Evolutionary conservation across 345 rosid genomes (phyloP), one percentile per base, ranked within the genome.

Genomic region (Acer negundo): DNA sequence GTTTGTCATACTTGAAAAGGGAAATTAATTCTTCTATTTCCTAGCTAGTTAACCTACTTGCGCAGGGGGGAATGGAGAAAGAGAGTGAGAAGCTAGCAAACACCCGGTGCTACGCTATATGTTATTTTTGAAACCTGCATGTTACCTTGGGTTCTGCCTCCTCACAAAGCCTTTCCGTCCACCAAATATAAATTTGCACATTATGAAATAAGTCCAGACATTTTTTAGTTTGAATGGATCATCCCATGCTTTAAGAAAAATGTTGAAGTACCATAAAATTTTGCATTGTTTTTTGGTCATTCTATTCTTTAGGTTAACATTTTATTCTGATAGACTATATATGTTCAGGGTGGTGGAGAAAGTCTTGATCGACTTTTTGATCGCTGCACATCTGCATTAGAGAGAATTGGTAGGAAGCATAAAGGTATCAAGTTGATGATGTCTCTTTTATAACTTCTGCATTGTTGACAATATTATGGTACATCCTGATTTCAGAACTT

Each of bases 321-420:
- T 42, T 23, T 63, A 63, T 62, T 58, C 38, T 4, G 7, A 74
- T 63, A 38, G 62, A 71, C 38, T 12, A 20, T 67, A n/a, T 67
- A 40, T 62, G 42, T 80, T 62, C 80, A 93, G 91, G 98, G 99
- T 77, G 98, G 94, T 82, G 98, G 98, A 80, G 97, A 90, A 87
- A 93, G 96, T 81, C 81, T 87, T 23, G 94, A 93, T 72, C 85
- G 84, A 70, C 93, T 95, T 69, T 90, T 85, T 78, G 77, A 78
- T 22, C 89, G 97, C 74, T 89, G 96, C 80, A 88, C 94, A 17
- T 82, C 91, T 17, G 85, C 90, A 31, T 76, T 93, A 79, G 88
- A 83, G 80, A 91, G 80, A 82, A 95, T 93, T 83, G 89, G 86
- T 49, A 75, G 75, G 67, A 91, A 90, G 84, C 96, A 93, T 72